phyloP scores from a whole-genome alignment of 2,329 filamentous ascomycete species.

The Xenosphaeropsis pyriputrescens region DNA sequence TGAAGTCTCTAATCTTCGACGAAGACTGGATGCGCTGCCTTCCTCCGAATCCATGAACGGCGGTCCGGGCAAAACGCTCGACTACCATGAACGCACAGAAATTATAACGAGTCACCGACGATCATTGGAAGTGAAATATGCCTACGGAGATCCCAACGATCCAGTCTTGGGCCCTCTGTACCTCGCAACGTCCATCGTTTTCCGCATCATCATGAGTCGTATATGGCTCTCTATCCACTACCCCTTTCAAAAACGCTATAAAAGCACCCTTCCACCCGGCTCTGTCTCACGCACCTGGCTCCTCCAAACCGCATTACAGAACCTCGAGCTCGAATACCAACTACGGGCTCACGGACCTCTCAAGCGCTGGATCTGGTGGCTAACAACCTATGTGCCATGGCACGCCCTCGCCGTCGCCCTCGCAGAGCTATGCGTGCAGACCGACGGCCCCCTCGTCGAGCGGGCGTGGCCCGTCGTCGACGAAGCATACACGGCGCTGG shows the following conservation, averaged over 20 bases:
- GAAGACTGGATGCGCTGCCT: constrained; percentile 3
- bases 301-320: constrained; percentile 29
- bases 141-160: background rate
- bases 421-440: constrained; percentile 34
- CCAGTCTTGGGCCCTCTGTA: background rate
- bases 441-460: constrained; percentile 27
- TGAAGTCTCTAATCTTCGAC: background rate
- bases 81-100: background rate
- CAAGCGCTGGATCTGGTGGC: constrained; percentile 29
- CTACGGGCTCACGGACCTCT: constrained; percentile 9
- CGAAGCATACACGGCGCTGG: constrained; percentile 25
- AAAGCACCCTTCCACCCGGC: background rate
- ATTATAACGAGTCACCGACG: background rate
- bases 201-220: background rate
- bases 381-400: constrained; percentile 36
- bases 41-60: background rate
- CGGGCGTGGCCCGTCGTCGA: constrained; percentile 35
- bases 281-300: constrained; percentile 1
- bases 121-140: background rate
- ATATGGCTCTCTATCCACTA: constrained; percentile 20
- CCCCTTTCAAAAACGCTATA: constrained; percentile 19
- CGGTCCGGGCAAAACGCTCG: background rate
- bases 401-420: constrained; percentile 36
- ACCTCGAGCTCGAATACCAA: constrained; percentile 7
- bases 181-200: background rate